Percentiles rank a stretch among this genome's conserved stretches.
phyloP scores from a whole-genome alignment of 768 basidiomycete species.

The Mrakia blollopis region DNA sequence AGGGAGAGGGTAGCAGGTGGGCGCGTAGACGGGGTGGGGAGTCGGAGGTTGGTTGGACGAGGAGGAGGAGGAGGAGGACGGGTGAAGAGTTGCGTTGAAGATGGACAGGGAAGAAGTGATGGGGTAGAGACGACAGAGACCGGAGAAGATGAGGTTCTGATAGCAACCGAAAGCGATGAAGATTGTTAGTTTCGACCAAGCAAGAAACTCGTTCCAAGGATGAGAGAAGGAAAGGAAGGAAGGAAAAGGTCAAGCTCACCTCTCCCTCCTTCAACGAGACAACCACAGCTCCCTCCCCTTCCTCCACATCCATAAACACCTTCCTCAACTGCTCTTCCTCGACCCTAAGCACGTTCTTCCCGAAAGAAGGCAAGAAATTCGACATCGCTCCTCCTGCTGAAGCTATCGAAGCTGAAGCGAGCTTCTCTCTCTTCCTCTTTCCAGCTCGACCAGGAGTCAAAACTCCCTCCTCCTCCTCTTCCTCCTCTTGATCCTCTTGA shows the following conservation, averaged over 20 bases:
- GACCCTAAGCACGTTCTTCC: constrained; percentile 22
- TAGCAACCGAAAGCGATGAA: neutral
- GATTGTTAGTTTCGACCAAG: neutral
- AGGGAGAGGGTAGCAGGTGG: constrained; percentile 25
- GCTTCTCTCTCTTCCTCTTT: constrained; percentile 14
- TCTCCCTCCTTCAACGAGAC: constrained; percentile 25
- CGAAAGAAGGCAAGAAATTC: constrained; percentile 24
- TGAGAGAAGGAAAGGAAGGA: neutral
- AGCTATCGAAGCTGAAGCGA: neutral
- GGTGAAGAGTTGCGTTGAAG: constrained; percentile 23
- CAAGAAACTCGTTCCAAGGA: neutral
- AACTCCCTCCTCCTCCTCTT: constrained; percentile 4
- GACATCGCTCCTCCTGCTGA: constrained; percentile 22
- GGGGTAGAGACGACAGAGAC: constrained; percentile 26
- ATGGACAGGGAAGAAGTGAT: constrained; percentile 19
- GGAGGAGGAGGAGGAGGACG: neutral
- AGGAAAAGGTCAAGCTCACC: constrained; percentile 11
- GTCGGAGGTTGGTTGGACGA: neutral
- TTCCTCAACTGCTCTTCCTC: constrained; percentile 2
- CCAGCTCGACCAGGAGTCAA: constrained; percentile 2
- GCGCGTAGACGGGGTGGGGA: constrained; percentile 24
- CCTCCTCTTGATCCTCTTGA: neutral
- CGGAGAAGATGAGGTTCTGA: constrained; percentile 32
- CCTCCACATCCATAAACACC: constrained; percentile 25
- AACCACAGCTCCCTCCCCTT: constrained; percentile 25